Evolutionary conservation across 1,284 basidiomycete genomes (phyloP), one percentile per base, ranked within the genome.

Genomic region (Pascua guehoae): DNA sequence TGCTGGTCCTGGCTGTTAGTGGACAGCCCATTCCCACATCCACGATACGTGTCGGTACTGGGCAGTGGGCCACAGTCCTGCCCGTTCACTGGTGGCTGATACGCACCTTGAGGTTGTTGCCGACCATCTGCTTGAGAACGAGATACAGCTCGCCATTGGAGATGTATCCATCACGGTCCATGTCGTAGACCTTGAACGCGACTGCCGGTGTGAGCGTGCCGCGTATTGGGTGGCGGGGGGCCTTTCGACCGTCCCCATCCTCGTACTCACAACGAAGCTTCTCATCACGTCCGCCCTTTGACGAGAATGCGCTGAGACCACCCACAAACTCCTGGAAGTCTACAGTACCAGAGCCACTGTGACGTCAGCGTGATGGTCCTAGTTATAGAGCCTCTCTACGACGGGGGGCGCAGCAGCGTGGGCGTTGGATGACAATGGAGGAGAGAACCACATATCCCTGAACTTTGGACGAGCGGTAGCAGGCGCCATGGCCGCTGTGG

Each of bases 61-160:
- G 24, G 24, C 24, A 32, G 24, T 32, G n/a, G n/a, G n/a, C n/a
- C 24, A 32, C 24, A 32, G 24, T 7, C 24, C 24, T 7, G 24
- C 24, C 24, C 24, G 24, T 7, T 32, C n/a, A n/a, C n/a, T 32
- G 24, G 24, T 7, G 24, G 7, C 24, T 3, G 7, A 32, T 32
- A 32, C 24, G 7, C 24, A 32, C 24, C 24, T 32, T 32, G 24
- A 32, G 24, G 24, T 32, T 32, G 77, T 91, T 98, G 40, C 95
- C 95, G 46, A 98, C 96, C 95, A 99, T 99, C 91, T 98, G 98
- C 82, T 98, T 99, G 63, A 99, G 81, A 42, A 99, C 95, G 51
- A 99, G 81, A 80, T 98, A 98, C 47, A 98, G 84, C 79, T 98
- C 95, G 56, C 95, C 96, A 72, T 98, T 98, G n/a, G 92, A 96